Conservation (phyloP, 345 rosid species). For the Boechera stricta region DNA sequence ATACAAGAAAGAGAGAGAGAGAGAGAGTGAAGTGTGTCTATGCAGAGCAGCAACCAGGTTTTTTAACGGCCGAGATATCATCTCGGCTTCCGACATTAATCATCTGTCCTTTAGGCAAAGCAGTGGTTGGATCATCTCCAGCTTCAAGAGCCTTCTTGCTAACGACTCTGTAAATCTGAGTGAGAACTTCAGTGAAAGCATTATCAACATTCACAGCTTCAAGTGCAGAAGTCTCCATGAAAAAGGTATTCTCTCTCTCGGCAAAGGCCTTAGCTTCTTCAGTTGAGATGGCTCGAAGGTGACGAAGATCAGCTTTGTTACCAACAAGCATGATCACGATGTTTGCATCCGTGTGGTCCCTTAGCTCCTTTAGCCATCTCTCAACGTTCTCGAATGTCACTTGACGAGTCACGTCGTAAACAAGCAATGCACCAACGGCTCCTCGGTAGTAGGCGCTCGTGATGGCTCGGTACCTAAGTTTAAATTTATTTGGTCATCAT, state of each 20-base stretch:
- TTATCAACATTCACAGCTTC: constrained; percentile 83
- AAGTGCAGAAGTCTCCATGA: constrained; percentile 92
- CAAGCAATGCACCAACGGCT: constrained; percentile 84
- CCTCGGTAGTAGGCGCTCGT: constrained; percentile 94
- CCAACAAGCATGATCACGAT: constrained; percentile 93
- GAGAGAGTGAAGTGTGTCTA: constrained; percentile 23
- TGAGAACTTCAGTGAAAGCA: constrained; percentile 82
- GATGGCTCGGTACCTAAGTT: constrained; percentile 71
- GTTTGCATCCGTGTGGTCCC: constrained; percentile 84
- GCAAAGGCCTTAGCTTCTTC: constrained; percentile 76
- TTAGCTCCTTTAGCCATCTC: constrained; percentile 89
- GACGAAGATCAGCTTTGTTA: constrained; percentile 91
- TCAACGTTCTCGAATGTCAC: constrained; percentile 87
- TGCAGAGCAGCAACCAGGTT: constrained; percentile 77
- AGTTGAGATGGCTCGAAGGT: constrained; percentile 72
- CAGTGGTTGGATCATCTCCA: constrained; percentile 81
- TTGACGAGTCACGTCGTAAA: constrained; percentile 83
- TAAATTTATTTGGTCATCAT: background rate
- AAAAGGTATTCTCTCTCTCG: constrained; percentile 70
- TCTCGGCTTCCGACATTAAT: constrained; percentile 71
- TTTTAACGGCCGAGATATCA: constrained; percentile 82
- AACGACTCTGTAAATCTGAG: constrained; percentile 77
- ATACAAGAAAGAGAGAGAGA: constrained; percentile 11
- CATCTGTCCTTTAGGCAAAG: constrained; percentile 83
- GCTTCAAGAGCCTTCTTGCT: constrained; percentile 84